Conservation (phyloP, 768 basidiomycete species). For the Trametes cinnabarina region DNA sequence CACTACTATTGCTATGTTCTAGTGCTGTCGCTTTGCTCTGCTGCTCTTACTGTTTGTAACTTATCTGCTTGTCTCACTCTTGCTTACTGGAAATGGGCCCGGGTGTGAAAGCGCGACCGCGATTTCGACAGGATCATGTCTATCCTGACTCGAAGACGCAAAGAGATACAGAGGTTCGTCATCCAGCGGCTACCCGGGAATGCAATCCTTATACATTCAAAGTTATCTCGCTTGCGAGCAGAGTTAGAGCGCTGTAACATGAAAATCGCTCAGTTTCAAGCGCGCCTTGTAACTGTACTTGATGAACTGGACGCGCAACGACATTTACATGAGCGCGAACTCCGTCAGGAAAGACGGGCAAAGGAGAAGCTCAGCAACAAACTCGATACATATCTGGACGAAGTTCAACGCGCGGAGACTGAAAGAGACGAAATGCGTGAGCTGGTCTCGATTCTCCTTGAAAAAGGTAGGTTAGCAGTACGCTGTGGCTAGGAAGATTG, state of each 20-base stretch:
- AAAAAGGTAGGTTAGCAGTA: constrained; percentile 49
- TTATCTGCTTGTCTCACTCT: not conserved
- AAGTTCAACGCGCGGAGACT: constrained; percentile 37
- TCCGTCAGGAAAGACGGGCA: constrained; percentile 33
- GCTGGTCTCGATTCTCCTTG: constrained; percentile 49
- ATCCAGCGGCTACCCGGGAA: not conserved
- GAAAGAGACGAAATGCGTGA: constrained; percentile 56
- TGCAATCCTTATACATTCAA: no score
- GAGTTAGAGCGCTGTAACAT: constrained; percentile 8
- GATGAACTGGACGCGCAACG: constrained; percentile 49
- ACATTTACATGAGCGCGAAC: constrained; percentile 39
- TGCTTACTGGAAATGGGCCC: not conserved
- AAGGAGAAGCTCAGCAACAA: constrained; percentile 38
- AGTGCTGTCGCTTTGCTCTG: not conserved
- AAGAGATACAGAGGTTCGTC: not conserved
- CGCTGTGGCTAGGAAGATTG: not conserved
- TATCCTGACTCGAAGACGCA: not conserved
- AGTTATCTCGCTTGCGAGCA: constrained; percentile 3
- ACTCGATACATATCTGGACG: constrained; percentile 34
- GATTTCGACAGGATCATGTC: not conserved
- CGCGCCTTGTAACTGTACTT: constrained; percentile 47
- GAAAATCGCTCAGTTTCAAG: constrained; percentile 39
- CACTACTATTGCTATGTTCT: not conserved
- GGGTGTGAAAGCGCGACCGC: not conserved
- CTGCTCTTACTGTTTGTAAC: not conserved